Evolutionary conservation across 345 rosid species (phyloP).

Genomic region (Lagerstroemia speciosa): DNA sequence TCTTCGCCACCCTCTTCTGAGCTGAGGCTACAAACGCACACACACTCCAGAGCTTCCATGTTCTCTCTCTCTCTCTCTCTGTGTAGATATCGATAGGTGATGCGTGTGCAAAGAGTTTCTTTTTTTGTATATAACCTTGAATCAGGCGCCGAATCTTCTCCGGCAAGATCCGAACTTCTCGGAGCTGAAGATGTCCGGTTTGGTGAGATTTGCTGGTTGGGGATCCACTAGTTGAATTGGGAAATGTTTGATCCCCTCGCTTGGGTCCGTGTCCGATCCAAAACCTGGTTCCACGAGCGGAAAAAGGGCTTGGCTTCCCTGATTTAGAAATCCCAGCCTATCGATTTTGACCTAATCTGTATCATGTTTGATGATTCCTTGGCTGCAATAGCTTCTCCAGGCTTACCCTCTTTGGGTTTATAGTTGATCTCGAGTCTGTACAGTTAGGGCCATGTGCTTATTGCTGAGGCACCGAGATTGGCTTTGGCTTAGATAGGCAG

Average conservation of each 20-base stretch:
- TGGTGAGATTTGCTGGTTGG: slow-evolving; percentile 3
- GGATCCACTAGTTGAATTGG: slow-evolving; percentile 1
- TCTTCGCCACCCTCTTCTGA: not conserved
- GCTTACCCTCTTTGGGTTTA: not conserved
- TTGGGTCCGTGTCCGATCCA: slow-evolving; percentile 14
- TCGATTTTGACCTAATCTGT: not conserved
- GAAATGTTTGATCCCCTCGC: slow-evolving; percentile 18
- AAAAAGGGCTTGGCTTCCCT: slow-evolving; percentile 7
- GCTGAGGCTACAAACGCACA: not conserved
- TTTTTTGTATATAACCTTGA: not conserved
- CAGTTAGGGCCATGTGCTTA: slow-evolving; percentile 2
- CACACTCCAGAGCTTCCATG: not conserved
- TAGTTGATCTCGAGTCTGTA: not conserved
- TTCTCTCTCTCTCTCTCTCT: not conserved
- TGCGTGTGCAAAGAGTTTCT: not conserved
- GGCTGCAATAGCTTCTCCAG: not conserved
- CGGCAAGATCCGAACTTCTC: slow-evolving; percentile 8
- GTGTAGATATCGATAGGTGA: not conserved
- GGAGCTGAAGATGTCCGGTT: slow-evolving; percentile 10
- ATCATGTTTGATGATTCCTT: not conserved
- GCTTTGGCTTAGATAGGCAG: not conserved
- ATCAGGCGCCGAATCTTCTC: slow-evolving; percentile 3
- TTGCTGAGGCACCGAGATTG: not conserved
- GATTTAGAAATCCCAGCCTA: not conserved
- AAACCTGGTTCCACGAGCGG: slow-evolving; percentile 23